Percentiles rank a stretch among this genome's conserved stretches.
phyloP scores from a whole-genome alignment of 2,329 filamentous ascomycete genomes.

The Xylariales sp. region DNA sequence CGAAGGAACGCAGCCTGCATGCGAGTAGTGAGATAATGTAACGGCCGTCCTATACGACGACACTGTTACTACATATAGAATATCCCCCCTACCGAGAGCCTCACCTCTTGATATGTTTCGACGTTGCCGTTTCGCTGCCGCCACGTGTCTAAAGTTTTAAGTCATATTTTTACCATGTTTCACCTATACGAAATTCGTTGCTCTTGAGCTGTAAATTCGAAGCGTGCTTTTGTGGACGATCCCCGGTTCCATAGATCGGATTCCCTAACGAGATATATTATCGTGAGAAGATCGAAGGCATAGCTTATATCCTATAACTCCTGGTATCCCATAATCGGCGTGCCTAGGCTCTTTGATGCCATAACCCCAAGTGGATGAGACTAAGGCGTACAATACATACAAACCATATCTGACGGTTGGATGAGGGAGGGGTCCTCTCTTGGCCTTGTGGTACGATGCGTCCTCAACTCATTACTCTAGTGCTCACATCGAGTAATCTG shows the following conservation, averaged over 20 bases:
- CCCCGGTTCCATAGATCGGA: not conserved
- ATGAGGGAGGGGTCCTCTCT: slow-evolving; percentile 10
- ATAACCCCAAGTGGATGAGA: not conserved
- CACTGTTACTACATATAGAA: slow-evolving; percentile 37
- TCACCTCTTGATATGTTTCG: slow-evolving; percentile 21
- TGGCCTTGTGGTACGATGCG: slow-evolving; percentile 15
- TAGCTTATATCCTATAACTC: not conserved
- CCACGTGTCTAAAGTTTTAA: slow-evolving; percentile 18
- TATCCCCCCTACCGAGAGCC: slow-evolving; percentile 21
- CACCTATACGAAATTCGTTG: not conserved
- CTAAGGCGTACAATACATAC: not conserved
- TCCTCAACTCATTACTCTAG: slow-evolving; percentile 16
- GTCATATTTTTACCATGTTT: not conserved
- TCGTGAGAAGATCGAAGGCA: not conserved
- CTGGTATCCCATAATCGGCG: not conserved
- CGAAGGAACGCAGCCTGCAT: slow-evolving; percentile 30
- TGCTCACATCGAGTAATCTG: slow-evolving; percentile 15
- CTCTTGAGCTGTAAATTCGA: not conserved
- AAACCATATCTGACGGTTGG: not conserved
- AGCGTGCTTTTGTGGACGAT: not conserved
- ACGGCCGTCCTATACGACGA: slow-evolving; percentile 25
- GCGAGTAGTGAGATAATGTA: slow-evolving; percentile 22
- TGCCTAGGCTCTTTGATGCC: no score
- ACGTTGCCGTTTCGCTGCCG: slow-evolving; percentile 2
- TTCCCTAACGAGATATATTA: not conserved